Evolutionary conservation across 2,329 filamentous ascomycete species (phyloP), one percentile per base, ranked within the genome.

Genomic region (Paraconiothyrium brasiliense): DNA sequence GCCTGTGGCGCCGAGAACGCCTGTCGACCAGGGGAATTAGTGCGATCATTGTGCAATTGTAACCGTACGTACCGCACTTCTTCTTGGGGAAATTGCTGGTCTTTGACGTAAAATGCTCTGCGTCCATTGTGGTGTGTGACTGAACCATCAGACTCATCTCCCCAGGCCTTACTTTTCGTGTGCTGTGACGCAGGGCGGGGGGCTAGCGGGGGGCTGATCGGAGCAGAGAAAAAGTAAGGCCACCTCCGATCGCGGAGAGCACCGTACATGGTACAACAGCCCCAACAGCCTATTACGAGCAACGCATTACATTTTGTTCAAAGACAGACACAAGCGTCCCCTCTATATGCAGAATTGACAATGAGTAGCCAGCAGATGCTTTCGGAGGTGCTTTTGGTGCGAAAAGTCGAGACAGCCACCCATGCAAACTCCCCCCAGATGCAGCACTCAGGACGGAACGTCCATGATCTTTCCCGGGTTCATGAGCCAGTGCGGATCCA

Each of bases 401-500:
- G 16, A 24, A n/a, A 46, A 22, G 10, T 24, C 8, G 11, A 51
- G 32, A 51, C 47, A 51, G 8, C 16, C n/a, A 27, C 20, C 14
- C 20, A 16, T n/a, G 34, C 22, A 46, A 13, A 46, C n/a, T 46
- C 43, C 43, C 43, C 20, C n/a, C 34, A 13, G 11, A 52, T 52
- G 34, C 49, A 24, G 8, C 34, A 13, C 8, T 67, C 39, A 74
- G 14, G 62, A 61, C 35, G 73, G 67, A 48, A 75, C 66, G 59
- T 96, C 91, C 79, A 97, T 93, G 65, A 97, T 94, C 82, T 97
- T 97, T 1, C 93, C 93, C 0, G 93, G 93, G 69, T 97, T 97
- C 87, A 97, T 87, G 59, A 97, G 87, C 92, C 93, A 96, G 54
- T 89, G 80, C 0, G 93, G 93, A 81, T 97, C 93, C 50, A 97